phyloP scores from a whole-genome alignment of 2,329 filamentous ascomycete species.

The Aspergillus amoenus region DNA sequence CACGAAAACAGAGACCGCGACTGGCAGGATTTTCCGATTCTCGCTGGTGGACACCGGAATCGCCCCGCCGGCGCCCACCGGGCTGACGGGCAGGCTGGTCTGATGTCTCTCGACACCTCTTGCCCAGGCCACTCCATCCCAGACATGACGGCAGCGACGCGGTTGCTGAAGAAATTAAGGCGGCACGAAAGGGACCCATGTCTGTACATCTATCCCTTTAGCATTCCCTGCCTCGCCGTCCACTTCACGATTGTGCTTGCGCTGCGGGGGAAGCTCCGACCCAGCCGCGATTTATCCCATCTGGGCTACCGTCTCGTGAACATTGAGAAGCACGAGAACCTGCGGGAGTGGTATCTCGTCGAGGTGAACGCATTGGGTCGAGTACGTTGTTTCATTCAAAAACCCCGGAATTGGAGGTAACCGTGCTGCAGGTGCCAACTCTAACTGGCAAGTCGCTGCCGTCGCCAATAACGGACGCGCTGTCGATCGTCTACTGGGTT shows the following conservation, averaged over 20 bases:
- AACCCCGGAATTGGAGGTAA: background rate
- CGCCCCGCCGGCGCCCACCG: background rate
- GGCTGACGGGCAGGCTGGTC: background rate
- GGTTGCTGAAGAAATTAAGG: conserved; percentile 3
- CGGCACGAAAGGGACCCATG: conserved; percentile 3
- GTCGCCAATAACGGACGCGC: conserved; percentile 9
- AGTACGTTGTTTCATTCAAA: background rate
- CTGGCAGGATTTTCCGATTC: background rate
- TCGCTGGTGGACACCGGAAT: background rate
- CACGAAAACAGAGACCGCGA: too few relatives aligned
- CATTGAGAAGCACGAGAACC: conserved; percentile 9
- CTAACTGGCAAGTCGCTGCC: conserved; percentile 7
- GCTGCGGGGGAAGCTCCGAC: conserved; percentile 8
- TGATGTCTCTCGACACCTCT: background rate
- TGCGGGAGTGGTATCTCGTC: conserved; percentile 10
- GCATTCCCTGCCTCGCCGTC: conserved; percentile 9
- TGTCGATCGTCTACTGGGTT: conserved; percentile 14
- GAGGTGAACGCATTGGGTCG: conserved; percentile 8
- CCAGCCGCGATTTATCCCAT: conserved; percentile 6
- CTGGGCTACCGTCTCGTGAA: conserved; percentile 10
- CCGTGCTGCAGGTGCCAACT: conserved; percentile 10
- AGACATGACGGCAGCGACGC: background rate
- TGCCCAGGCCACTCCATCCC: background rate
- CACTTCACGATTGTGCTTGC: conserved; percentile 12
- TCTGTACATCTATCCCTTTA: conserved; percentile 13